phyloP scores from a whole-genome alignment of 495 filamentous ascomycete species.

The Neurospora hispaniola region DNA sequence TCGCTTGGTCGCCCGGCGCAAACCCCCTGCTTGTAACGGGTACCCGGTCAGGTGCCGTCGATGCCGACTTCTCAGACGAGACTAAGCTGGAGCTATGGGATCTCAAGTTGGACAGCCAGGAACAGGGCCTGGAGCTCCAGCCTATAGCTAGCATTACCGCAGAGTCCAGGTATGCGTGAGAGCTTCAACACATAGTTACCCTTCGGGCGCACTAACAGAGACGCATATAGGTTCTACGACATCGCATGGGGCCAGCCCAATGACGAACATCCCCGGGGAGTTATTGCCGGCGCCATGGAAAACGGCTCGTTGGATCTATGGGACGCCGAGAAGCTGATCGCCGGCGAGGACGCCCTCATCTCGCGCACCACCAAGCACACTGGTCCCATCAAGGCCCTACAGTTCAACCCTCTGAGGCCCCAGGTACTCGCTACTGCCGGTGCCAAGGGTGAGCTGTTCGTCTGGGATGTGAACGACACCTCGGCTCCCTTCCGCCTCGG shows the following conservation, averaged over 20 bases:
- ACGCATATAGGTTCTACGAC: slow-evolving; percentile 72
- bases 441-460: slow-evolving; percentile 90
- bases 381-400: slow-evolving; percentile 86
- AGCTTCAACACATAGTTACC: background rate
- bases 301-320: slow-evolving; percentile 94
- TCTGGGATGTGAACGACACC: slow-evolving; percentile 86
- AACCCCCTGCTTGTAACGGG: slow-evolving; percentile 85
- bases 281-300: slow-evolving; percentile 91
- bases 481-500: slow-evolving; percentile 81
- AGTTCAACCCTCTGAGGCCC: slow-evolving; percentile 93
- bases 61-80: slow-evolving; percentile 95
- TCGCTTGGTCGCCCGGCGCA: slow-evolving; percentile 83
- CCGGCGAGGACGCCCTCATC: slow-evolving; percentile 60
- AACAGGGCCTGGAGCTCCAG: slow-evolving; percentile 71
- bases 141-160: slow-evolving; percentile 73
- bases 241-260: slow-evolving; percentile 83
- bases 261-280: slow-evolving; percentile 63
- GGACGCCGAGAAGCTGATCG: slow-evolving; percentile 80
- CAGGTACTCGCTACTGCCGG: slow-evolving; percentile 89
- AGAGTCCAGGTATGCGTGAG: slow-evolving; percentile 66
- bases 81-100: slow-evolving; percentile 97
- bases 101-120: slow-evolving; percentile 61
- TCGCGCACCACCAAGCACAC: slow-evolving; percentile 87
- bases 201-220: background rate
- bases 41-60: slow-evolving; percentile 86